These are phyloP conservation scores for Fusarium sublunatum DNA, from an alignment of 2,329 filamentous ascomycete genomes.

Conservation along the genomic window DNA sequence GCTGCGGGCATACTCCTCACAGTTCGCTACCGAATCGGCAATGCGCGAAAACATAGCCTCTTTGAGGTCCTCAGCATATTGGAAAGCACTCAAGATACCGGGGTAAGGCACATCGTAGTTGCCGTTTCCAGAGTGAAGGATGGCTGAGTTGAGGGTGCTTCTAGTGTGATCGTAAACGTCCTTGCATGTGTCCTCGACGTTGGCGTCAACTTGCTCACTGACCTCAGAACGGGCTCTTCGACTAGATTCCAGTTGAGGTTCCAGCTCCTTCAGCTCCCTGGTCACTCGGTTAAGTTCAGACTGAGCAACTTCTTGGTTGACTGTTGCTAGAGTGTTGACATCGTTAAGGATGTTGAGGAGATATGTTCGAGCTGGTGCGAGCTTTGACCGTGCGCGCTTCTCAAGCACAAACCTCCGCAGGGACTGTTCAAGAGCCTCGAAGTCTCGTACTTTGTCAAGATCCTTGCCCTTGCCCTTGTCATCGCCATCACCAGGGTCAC, in stretches of 20 bases:
- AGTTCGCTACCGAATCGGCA: constrained; percentile 78
- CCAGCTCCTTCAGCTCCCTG: constrained; percentile 81
- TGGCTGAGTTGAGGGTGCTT: constrained; percentile 77
- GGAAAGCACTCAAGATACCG: constrained; percentile 84
- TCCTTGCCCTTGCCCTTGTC: constrained; percentile 85
- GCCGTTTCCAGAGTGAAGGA: constrained; percentile 78
- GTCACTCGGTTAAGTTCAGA: constrained; percentile 86
- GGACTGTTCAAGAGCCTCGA: constrained; percentile 88
- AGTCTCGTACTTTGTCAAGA: constrained; percentile 88
- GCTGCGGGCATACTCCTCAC: constrained; percentile 85
- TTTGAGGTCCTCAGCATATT: constrained; percentile 94
- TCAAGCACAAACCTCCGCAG: constrained; percentile 93
- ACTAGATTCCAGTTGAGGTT: constrained; percentile 86
- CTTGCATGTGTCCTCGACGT: constrained; percentile 85
- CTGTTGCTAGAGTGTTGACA: constrained; percentile 81
- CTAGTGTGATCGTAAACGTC: constrained; percentile 89
- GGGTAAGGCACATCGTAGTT: constrained; percentile 88
- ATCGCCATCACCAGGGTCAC: constrained; percentile 67
- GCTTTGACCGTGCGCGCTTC: constrained; percentile 93
- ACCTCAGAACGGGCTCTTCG: constrained; percentile 83
- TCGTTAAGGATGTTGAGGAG: constrained; percentile 93
- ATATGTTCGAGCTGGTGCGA: constrained; percentile 95
- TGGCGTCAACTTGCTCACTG: constrained; percentile 81
- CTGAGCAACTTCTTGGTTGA: constrained; percentile 89
- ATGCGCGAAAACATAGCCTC: constrained; percentile 92